Percentiles rank a stretch among this genome's conserved stretches.
Evolutionary conservation across 2,329 filamentous ascomycete genomes (phyloP).

Genomic region (Stylonectria norvegica): DNA sequence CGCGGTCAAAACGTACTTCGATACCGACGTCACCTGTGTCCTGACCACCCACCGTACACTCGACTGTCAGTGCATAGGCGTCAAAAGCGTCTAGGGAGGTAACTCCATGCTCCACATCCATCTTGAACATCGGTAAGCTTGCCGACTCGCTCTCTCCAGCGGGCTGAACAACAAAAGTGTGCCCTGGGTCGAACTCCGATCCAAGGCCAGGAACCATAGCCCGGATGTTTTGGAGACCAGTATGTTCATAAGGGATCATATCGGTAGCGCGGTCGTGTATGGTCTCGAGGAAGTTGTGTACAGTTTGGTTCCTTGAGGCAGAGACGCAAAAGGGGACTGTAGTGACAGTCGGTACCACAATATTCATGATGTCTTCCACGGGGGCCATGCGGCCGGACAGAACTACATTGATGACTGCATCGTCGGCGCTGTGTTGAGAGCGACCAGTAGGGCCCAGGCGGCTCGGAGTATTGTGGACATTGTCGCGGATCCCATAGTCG

Average conservation of each 20-base stretch:
- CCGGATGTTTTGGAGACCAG: conserved; percentile 28
- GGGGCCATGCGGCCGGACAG: conserved; percentile 19
- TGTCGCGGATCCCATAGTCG: conserved; percentile 3
- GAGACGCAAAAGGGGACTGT: conserved; percentile 18
- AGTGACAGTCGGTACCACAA: conserved; percentile 23
- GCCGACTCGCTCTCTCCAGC: not conserved
- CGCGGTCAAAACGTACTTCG: not conserved
- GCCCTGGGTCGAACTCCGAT: conserved; percentile 2
- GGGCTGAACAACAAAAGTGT: conserved; percentile 5
- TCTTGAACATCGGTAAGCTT: not conserved
- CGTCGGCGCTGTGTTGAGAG: conserved; percentile 27
- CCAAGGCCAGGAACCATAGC: not conserved
- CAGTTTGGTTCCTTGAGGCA: conserved; percentile 25
- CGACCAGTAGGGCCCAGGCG: conserved; percentile 30
- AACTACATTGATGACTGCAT: conserved; percentile 22
- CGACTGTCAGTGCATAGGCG: not conserved
- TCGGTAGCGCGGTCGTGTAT: conserved; percentile 20
- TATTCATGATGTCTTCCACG: conserved; percentile 15
- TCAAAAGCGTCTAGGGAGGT: not conserved
- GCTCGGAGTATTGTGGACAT: conserved; percentile 13
- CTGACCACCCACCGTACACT: not conserved
- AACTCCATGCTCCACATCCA: not conserved
- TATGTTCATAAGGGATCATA: conserved; percentile 22
- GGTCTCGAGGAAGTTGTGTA: conserved; percentile 40
- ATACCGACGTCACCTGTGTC: not conserved